Conservation (phyloP, 176 grass and related monocot genomes). For the Pontederia crassipes region DNA sequence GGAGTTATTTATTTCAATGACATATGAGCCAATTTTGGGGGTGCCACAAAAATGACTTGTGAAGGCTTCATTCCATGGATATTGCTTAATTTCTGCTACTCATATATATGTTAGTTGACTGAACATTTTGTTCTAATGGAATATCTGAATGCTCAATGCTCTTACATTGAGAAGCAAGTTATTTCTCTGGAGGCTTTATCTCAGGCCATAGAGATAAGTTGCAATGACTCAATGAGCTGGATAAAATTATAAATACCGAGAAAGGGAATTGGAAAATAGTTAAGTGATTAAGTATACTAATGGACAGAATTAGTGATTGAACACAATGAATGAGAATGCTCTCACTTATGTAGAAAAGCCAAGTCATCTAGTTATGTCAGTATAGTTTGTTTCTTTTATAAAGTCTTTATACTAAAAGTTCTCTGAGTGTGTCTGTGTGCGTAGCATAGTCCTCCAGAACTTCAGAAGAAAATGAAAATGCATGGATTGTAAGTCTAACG, state of each 20-base stretch:
- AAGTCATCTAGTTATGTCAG: neutral
- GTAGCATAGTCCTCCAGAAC: constrained; percentile 52
- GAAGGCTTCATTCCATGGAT: too few relatives aligned
- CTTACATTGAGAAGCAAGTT: constrained; percentile 66
- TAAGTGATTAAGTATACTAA: constrained; percentile 76
- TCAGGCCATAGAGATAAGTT: constrained; percentile 59
- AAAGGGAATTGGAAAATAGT: constrained; percentile 54
- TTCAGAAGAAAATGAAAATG: constrained; percentile 97
- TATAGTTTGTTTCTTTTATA: too few relatives aligned
- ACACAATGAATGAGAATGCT: constrained; percentile 4
- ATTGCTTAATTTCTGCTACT: too few relatives aligned
- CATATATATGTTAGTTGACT: neutral
- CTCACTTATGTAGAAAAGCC: neutral
- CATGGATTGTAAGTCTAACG: constrained; percentile 61
- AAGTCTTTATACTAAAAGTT: neutral
- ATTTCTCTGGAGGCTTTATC: constrained; percentile 57
- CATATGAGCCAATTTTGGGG: too few relatives aligned
- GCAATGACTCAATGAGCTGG: constrained; percentile 50
- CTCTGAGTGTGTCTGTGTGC: constrained; percentile 1
- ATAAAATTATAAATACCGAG: constrained; percentile 45
- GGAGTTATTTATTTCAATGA: too few relatives aligned
- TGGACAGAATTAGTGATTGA: constrained; percentile 47
- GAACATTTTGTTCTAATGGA: constrained; percentile 42
- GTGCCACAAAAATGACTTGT: too few relatives aligned
- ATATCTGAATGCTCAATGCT: constrained; percentile 59